phyloP scores from a whole-genome alignment of 768 basidiomycete genomes.

The Termitomyces sp. region DNA sequence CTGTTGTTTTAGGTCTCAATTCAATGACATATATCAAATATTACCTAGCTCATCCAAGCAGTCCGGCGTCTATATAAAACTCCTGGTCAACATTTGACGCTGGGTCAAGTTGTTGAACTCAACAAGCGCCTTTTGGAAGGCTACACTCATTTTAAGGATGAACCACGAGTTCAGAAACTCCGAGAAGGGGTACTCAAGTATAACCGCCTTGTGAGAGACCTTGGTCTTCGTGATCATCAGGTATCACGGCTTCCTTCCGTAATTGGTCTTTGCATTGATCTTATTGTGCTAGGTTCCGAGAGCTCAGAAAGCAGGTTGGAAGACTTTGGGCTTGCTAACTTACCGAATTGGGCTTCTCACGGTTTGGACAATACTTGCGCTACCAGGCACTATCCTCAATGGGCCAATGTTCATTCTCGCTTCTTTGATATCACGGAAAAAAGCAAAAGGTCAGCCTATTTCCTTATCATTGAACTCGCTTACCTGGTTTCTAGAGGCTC shows the following conservation, averaged over 20 bases:
- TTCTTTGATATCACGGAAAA: slow-evolving; percentile 78
- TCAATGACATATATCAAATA: neutral
- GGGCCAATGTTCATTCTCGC: slow-evolving; percentile 91
- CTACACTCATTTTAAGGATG: slow-evolving; percentile 88
- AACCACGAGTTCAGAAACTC: slow-evolving; percentile 80
- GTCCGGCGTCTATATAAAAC: slow-evolving; percentile 90
- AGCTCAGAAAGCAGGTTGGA: slow-evolving; percentile 82
- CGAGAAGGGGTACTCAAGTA: slow-evolving; percentile 81
- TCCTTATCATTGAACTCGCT: neutral
- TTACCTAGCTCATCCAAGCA: slow-evolving; percentile 83
- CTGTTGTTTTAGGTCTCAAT: neutral
- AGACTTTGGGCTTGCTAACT: slow-evolving; percentile 73
- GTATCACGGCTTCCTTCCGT: slow-evolving; percentile 26
- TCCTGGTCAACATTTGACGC: slow-evolving; percentile 87
- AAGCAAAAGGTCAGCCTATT: slow-evolving; percentile 67
- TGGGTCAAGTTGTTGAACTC: slow-evolving; percentile 94
- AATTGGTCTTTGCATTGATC: neutral
- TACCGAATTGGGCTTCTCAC: slow-evolving; percentile 77
- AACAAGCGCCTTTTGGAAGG: slow-evolving; percentile 91
- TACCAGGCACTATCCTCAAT: slow-evolving; percentile 89
- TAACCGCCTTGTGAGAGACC: slow-evolving; percentile 80
- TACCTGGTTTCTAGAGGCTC: slow-evolving; percentile 58
- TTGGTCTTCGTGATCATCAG: slow-evolving; percentile 93
- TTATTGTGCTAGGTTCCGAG: slow-evolving; percentile 59
- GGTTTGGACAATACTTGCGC: slow-evolving; percentile 77